Conservation (phyloP, 345 rosid genomes). For the Mangifera indica region DNA sequence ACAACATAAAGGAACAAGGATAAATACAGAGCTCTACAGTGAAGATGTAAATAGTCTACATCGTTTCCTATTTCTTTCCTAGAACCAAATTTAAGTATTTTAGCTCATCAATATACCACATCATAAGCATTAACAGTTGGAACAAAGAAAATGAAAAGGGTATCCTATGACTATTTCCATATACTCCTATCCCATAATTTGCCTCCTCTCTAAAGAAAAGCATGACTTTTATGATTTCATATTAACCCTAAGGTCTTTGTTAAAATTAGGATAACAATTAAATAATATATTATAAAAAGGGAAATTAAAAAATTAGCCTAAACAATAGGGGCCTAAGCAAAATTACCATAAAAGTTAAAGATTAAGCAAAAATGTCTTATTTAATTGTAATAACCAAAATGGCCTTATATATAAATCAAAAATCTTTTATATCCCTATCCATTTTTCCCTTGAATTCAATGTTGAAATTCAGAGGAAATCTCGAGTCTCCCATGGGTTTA, state of each 20-base stretch:
- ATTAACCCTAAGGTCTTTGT: background rate
- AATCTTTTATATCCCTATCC: no score
- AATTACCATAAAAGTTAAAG: no score
- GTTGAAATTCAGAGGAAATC: no score
- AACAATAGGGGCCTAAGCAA: no score
- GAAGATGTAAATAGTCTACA: background rate
- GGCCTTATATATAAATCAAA: no score
- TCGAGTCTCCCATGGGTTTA: no score
- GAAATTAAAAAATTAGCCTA: no score
- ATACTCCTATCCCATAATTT: background rate
- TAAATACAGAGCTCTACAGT: background rate
- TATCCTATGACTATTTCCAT: background rate
- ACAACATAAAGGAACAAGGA: background rate
- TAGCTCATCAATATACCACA: background rate
- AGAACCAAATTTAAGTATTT: background rate
- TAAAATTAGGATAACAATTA: background rate
- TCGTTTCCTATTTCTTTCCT: background rate
- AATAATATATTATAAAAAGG: no score
- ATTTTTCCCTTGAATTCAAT: no score
- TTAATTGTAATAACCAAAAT: no score
- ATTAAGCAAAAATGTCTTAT: no score
- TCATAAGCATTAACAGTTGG: background rate
- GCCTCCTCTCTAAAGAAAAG: background rate
- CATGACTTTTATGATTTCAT: background rate
- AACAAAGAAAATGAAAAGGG: background rate